Evolutionary conservation across 148 eudicot genomes (phyloP), one percentile per base, ranked within the genome.

Genomic region (Rhododendron henanense): DNA sequence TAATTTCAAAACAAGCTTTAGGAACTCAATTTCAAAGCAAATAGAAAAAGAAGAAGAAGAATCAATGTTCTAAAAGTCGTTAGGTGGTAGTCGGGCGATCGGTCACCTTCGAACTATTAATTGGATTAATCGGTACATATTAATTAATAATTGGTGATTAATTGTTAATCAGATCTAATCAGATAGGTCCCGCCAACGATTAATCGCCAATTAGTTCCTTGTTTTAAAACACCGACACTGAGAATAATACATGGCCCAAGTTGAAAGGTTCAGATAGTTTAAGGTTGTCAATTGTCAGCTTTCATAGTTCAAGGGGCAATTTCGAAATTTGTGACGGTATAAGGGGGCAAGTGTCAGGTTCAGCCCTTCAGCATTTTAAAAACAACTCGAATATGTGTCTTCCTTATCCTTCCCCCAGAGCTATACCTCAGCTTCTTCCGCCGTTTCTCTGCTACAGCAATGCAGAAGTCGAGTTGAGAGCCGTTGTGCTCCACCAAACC

Each of bases 401-500:
- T 75, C 86, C 81, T 84, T 84, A 84, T 84, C 86, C 76, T 84
- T 33, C 15, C 44, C 18, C 39, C 77, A 19, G 63, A 47, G 78
- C 45, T 47, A 35, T 28, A 18, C 39, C 77, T 28, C 1, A 13
- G 85, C 44, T 59, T 59, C 85, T 23, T 39, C 65, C 14, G 18
- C 15, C 31, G 4, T 1, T 83, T 47, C 81, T 84, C 69, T 57
- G 10, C 50, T 47, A 35, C 19, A 37, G 35, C 13, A 37, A 23
- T 41, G 74, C 51, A 61, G 75, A 61, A 63, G 51, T 63, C 19
- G 51, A 61, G 51, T 13, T 82, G 45, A 41, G 11, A 82, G 8
- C 75, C 75, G 19, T 23, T 53, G 13, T 74, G 14, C 79, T 44
- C 19, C 33, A 41, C 80, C 11, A 23, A 83, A 51, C 39, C 75